phyloP scores from a whole-genome alignment of 495 filamentous ascomycete genomes.

The Hypomontagnella monticulosa region DNA sequence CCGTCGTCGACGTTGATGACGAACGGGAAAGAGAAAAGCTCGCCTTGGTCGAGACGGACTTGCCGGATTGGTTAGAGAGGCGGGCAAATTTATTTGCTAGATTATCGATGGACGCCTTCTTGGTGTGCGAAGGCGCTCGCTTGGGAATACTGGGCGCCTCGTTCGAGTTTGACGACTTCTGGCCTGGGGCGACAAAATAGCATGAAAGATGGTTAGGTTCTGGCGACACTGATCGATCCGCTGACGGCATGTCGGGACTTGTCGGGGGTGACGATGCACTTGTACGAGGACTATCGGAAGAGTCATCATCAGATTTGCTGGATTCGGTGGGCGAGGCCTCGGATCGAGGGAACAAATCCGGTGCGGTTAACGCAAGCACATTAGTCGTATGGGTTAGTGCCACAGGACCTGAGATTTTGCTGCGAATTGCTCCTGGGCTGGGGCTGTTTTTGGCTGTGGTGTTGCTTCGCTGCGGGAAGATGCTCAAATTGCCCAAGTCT shows the following conservation, averaged over 20 bases:
- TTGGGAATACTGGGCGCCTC: constrained; percentile 74
- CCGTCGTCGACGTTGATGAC: constrained; percentile 59
- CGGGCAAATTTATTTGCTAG: constrained; percentile 69
- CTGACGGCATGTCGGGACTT: constrained; percentile 77
- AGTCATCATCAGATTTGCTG: constrained; percentile 63
- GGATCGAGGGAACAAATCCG: constrained; percentile 70
- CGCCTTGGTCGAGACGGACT: constrained; percentile 54
- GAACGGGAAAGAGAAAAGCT: constrained; percentile 60
- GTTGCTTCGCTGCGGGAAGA: constrained; percentile 56
- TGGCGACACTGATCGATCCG: constrained; percentile 65
- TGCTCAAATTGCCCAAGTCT: constrained; percentile 45
- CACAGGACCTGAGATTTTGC: constrained; percentile 87
- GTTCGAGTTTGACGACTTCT: constrained; percentile 49
- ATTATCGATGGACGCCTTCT: constrained; percentile 65
- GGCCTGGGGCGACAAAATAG: constrained; percentile 73
- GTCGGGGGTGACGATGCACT: constrained; percentile 69
- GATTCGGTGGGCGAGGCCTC: constrained; percentile 65
- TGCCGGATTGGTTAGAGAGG: constrained; percentile 59
- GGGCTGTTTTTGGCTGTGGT: constrained; percentile 51
- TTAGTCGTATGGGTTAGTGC: constrained; percentile 94
- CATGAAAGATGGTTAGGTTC: constrained; percentile 81
- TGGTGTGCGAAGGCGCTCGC: constrained; percentile 84
- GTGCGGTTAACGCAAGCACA: constrained; percentile 92
- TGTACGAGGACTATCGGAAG: constrained; percentile 68
- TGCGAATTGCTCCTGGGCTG: constrained; percentile 51